phyloP scores from a whole-genome alignment of 805 yeast species.

The Schwanniomyces sp. region DNA sequence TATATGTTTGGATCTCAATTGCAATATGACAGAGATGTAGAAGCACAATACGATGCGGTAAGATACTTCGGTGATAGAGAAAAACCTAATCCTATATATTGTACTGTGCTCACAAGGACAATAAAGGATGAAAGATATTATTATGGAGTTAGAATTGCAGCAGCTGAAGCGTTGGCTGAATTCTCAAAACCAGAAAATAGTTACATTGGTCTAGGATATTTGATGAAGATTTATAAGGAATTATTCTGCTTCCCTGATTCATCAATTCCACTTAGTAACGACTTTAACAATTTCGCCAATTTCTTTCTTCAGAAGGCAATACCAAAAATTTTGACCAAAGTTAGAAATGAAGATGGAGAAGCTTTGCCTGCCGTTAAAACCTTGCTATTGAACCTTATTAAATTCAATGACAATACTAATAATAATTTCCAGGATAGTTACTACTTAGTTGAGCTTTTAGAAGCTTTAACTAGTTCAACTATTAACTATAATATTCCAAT shows the following conservation, averaged over 20 bases:
- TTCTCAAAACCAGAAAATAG: constrained; percentile 59
- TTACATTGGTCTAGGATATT: constrained; percentile 72
- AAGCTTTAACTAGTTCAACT: constrained; percentile 44
- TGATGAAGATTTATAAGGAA: constrained; percentile 65
- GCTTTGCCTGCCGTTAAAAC: constrained; percentile 58
- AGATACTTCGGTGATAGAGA: constrained; percentile 62
- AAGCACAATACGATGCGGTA: constrained; percentile 88
- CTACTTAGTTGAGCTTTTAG: constrained; percentile 61
- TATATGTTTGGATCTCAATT: constrained; percentile 93
- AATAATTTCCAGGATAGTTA: constrained; percentile 74
- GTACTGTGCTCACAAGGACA: constrained; percentile 77
- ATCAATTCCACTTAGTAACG: constrained; percentile 72
- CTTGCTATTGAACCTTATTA: constrained; percentile 67
- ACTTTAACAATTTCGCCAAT: constrained; percentile 68
- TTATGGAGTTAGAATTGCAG: constrained; percentile 86
- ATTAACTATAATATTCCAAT: constrained; percentile 15
- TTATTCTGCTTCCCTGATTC: constrained; percentile 69
- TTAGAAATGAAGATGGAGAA: constrained; percentile 61
- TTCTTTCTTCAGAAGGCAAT: constrained; percentile 73
- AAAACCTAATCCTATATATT: constrained; percentile 62
- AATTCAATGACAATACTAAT: constrained; percentile 82
- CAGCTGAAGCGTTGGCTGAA: constrained; percentile 76
- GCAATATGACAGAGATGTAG: constrained; percentile 93
- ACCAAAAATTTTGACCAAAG: constrained; percentile 56
- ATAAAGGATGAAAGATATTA: constrained; percentile 81